Conservation (phyloP, 352 stramenopile species). For the Globisporangium nagaii region DNA sequence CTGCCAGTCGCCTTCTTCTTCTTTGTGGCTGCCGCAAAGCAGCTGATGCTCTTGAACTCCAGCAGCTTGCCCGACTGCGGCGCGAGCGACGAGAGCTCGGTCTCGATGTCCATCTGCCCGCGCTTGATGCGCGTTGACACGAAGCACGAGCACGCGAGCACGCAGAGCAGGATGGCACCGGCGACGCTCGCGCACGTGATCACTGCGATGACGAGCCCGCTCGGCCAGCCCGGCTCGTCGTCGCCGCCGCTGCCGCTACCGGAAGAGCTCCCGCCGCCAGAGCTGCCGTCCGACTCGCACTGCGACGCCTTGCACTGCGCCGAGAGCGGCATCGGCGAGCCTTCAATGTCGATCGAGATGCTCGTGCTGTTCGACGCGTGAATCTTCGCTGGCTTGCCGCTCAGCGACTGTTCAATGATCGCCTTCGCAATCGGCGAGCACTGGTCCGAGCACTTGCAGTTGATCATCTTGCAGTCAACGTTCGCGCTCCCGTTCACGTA, state of each 20-base stretch:
- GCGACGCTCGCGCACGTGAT: constrained; percentile 21
- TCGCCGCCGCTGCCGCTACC: constrained; percentile 15
- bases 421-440: constrained; percentile 62
- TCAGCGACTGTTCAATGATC: constrained; percentile 59
- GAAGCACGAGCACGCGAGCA: constrained; percentile 33
- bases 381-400: constrained; percentile 60
- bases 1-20: constrained; percentile 1
- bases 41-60: constrained; percentile 56
- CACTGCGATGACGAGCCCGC: constrained; percentile 28
- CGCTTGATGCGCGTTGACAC: constrained; percentile 22
- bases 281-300: constrained; percentile 35
- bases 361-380: constrained; percentile 33
- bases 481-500: constrained; percentile 38
- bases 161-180: constrained; percentile 21
- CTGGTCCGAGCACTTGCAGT: constrained; percentile 55
- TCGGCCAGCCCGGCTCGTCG: constrained; percentile 17
- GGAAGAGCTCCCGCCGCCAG: constrained; percentile 22
- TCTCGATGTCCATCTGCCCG: constrained; percentile 24
- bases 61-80: constrained; percentile 35
- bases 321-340: constrained; percentile 56
- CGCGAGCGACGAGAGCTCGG: constrained; percentile 39
- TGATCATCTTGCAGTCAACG: constrained; percentile 39
- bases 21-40: constrained; percentile 17
- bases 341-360: constrained; percentile 63
- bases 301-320: constrained; percentile 59